Evolutionary conservation across 768 basidiomycete genomes (phyloP).

Genomic region (Lactarius deliciosus): DNA sequence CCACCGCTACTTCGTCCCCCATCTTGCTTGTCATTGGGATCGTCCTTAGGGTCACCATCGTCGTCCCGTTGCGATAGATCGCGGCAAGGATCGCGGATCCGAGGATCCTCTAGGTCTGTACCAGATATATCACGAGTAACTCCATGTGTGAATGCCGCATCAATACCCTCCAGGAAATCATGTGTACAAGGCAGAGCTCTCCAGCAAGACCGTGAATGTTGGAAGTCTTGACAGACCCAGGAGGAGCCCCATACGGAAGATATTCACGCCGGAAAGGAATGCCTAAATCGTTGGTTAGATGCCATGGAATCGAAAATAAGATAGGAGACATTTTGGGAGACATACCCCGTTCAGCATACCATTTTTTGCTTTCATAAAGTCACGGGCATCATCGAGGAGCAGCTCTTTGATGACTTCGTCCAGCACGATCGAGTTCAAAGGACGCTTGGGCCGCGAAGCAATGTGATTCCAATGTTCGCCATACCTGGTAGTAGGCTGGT

Average conservation of each 20-base stretch:
- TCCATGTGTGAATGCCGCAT: slow-evolving; percentile 63
- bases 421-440: slow-evolving; percentile 64
- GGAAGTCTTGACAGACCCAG: slow-evolving; percentile 79
- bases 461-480: slow-evolving; percentile 52
- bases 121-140: slow-evolving; percentile 39
- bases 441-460: slow-evolving; percentile 61
- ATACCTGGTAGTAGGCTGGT: too few relatives aligned
- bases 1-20: slow-evolving; percentile 6
- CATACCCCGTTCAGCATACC: slow-evolving; percentile 67
- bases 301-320: background rate
- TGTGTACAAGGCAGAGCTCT: slow-evolving; percentile 73
- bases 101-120: slow-evolving; percentile 29
- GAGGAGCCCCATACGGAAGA: slow-evolving; percentile 69
- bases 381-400: slow-evolving; percentile 64
- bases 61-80: slow-evolving; percentile 32
- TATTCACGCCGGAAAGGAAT: slow-evolving; percentile 83
- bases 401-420: slow-evolving; percentile 67
- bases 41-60: slow-evolving; percentile 2
- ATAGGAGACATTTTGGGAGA: too few relatives aligned
- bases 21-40: slow-evolving; percentile 19
- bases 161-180: slow-evolving; percentile 82
- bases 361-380: slow-evolving; percentile 65
- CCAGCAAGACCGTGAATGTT: slow-evolving; percentile 76
- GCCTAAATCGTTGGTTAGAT: slow-evolving; percentile 24
- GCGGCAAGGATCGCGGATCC: slow-evolving; percentile 38